These are phyloP conservation scores for Lithohypha guttulata DNA, from an alignment of 2,329 filamentous ascomycete genomes.

Conservation along the genomic window DNA sequence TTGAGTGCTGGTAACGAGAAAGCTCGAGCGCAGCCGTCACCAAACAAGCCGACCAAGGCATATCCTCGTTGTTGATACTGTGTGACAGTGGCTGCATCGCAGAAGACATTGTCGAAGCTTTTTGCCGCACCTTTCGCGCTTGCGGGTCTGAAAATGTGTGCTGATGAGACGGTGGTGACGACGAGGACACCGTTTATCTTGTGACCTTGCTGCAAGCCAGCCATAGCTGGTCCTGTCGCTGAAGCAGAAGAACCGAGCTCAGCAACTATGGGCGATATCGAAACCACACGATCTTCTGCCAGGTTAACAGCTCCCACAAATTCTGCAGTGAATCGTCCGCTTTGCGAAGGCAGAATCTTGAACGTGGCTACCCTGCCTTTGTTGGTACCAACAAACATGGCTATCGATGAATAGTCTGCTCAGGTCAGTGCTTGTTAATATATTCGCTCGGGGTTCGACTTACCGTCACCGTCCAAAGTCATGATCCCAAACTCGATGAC, in stretches of 20 bases:
- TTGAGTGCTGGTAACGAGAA: constrained; percentile 82
- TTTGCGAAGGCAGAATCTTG: constrained; percentile 67
- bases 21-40: constrained; percentile 66
- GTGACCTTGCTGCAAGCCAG: constrained; percentile 61
- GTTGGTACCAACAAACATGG: constrained; percentile 82
- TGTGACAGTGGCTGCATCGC: constrained; percentile 67
- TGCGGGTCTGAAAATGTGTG: constrained; percentile 79
- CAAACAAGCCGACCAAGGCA: constrained; percentile 74
- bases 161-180: constrained; percentile 61
- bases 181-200: constrained; percentile 73
- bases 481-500: constrained; percentile 84
- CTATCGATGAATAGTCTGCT: constrained; percentile 77
- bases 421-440: constrained; percentile 21
- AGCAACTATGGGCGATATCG: constrained; percentile 67
- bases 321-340: constrained; percentile 60
- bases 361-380: constrained; percentile 76
- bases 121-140: constrained; percentile 84
- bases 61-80: constrained; percentile 64
- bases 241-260: constrained; percentile 65
- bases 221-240: constrained; percentile 65
- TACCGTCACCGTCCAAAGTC: constrained; percentile 77
- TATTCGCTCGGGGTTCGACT: constrained; percentile 10
- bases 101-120: constrained; percentile 72
- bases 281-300: constrained; percentile 57
- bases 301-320: constrained; percentile 58